Evolutionary conservation across 805 yeast species (phyloP).

Genomic region (Saturnispora dispora): DNA sequence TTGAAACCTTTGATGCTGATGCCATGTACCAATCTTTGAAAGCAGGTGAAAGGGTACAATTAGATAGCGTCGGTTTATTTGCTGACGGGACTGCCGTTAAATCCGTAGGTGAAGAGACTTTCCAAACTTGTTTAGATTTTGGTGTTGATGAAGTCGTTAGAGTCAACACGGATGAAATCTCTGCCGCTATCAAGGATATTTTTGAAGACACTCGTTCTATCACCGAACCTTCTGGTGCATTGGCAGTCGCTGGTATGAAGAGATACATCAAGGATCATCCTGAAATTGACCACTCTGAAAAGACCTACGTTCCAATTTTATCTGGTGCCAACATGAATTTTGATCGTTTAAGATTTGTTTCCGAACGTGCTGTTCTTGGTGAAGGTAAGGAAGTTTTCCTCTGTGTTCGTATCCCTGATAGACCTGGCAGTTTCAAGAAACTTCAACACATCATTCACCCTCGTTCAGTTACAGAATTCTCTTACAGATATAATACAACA

Average conservation of each 20-base stretch:
- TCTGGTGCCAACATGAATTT: constrained; percentile 99
- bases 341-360: constrained; percentile 88
- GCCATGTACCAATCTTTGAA: constrained; percentile 72
- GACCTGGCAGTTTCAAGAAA: constrained; percentile 79
- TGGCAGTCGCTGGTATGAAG: constrained; percentile 90
- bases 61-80: constrained; percentile 81
- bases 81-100: constrained; percentile 99
- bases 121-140: constrained; percentile 61
- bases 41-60: constrained; percentile 41
- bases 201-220: constrained; percentile 92
- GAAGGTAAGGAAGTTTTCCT: constrained; percentile 95
- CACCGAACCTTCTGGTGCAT: constrained; percentile 96
- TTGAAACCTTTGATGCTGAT: constrained; percentile 92
- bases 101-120: constrained; percentile 83
- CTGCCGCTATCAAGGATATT: constrained; percentile 92
- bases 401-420: constrained; percentile 84
- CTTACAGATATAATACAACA: constrained; percentile 61
- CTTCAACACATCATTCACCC: constrained; percentile 76
- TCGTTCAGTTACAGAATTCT: constrained; percentile 86
- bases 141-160: constrained; percentile 69
- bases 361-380: constrained; percentile 97
- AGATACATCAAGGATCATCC: constrained; percentile 64
- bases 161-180: constrained; percentile 69
- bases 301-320: constrained; percentile 73
- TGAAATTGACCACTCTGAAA: constrained; percentile 57